Conservation (phyloP, 176 grass and related monocot species). For the Phoenix roebelenii region DNA sequence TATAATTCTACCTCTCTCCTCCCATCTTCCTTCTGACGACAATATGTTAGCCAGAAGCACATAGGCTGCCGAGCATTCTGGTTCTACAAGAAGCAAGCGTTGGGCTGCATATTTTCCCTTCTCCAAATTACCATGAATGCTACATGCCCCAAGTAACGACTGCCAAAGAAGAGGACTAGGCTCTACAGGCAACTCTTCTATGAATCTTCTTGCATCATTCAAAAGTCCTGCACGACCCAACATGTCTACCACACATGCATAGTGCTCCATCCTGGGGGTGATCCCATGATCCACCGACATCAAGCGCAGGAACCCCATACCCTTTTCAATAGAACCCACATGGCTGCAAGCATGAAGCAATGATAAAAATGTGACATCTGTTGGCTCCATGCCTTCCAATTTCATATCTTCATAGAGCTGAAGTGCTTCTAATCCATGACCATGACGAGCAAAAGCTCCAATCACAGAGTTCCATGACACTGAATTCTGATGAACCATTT, state of each 20-base stretch:
- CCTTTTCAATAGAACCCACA: slow-evolving; percentile 57
- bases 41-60: slow-evolving; percentile 70
- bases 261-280: slow-evolving; percentile 64
- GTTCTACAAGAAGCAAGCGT: slow-evolving; percentile 39
- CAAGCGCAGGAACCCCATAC: slow-evolving; percentile 48
- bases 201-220: slow-evolving; percentile 53
- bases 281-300: slow-evolving; percentile 46
- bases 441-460: slow-evolving; percentile 56
- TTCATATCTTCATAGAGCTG: slow-evolving; percentile 60
- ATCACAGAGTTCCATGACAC: slow-evolving; percentile 94
- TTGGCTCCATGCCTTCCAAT: slow-evolving; percentile 44
- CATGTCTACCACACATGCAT: slow-evolving; percentile 78
- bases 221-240: slow-evolving; percentile 50
- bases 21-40: slow-evolving; percentile 56
- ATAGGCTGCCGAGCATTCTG: slow-evolving; percentile 46
- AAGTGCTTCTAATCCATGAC: slow-evolving; percentile 49
- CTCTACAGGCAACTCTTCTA: slow-evolving; percentile 46
- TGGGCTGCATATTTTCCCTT: slow-evolving; percentile 55
- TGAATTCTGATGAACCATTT: slow-evolving; percentile 31
- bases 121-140: slow-evolving; percentile 54
- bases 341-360: slow-evolving; percentile 81
- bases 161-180: slow-evolving; percentile 55
- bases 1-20: slow-evolving; percentile 46
- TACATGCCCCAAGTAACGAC: slow-evolving; percentile 74
- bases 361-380: slow-evolving; percentile 66